Evolutionary conservation across 768 basidiomycete genomes (phyloP), one percentile per base, ranked within the genome.

Genomic region (Mycena pura): DNA sequence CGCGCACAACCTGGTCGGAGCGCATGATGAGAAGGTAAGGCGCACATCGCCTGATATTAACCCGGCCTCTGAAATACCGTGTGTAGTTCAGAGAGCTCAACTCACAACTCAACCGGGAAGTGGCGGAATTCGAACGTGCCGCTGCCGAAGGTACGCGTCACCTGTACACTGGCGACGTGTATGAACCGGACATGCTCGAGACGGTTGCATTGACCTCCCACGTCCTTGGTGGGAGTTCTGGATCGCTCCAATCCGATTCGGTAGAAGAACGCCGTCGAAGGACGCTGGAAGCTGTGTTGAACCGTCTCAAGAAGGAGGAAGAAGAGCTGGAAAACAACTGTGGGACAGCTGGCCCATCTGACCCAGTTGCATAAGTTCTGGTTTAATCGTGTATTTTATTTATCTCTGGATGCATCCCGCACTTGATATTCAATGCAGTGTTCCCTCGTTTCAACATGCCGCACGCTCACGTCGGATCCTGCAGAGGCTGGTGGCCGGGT

Each of bases 41-140:
- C 31, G 14, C 39, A 19, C n/a, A 21, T 21, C 17, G 36, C 27
- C 22, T 11, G 4, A 48, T 46, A 28, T 36, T 10, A 8, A 39
- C 32, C 58, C 10, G 7, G 5, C 22, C 5, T 8, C 24, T 41
- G n/a, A n/a, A 13, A 40, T n/a, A 43, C 24, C 46, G 6, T 38
- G 36, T 44, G n/a, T 17, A 88, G 92, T 93, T 93, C 72, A 92
- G 91, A 69, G 81, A 84, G 59, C 77, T 93, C 6, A 91, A 92
- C 69, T 91, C 90, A 2, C 78, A 84, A 58, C 80, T 92, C 2
- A 92, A 91, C 69, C 79, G 84, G 6, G 90, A 93, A 68, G 88
- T 92, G 1, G 79, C 78, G 1, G 87, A 87, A 65, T 91, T 84
- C 52, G 92, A 92, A 69, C 78, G 80, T 5, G 79, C 83, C 2